Conservation (phyloP, 352 stramenopile species). For the Phytophthora nicotianae region DNA sequence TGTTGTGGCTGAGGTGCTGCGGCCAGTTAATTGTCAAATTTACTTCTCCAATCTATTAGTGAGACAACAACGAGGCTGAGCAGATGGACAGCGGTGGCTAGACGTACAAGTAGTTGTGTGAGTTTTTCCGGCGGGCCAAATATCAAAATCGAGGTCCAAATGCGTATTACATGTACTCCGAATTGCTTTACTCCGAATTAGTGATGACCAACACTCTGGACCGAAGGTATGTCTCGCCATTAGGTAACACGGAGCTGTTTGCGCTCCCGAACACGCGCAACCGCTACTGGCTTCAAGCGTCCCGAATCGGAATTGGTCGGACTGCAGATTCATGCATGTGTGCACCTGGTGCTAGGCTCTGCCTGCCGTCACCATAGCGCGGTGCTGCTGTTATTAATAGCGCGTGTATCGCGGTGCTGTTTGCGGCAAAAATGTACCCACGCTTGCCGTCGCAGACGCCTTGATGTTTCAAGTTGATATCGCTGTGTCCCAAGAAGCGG, state of each 20-base stretch:
- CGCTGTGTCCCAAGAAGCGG: slow-evolving; percentile 10
- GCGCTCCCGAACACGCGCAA: slow-evolving; percentile 5
- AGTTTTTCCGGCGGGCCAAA: slow-evolving; percentile 11
- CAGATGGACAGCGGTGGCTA: not conserved
- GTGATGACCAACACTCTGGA: slow-evolving; percentile 15
- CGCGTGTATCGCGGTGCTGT: slow-evolving; percentile 3
- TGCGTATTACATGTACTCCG: not conserved
- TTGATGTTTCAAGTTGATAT: not conserved
- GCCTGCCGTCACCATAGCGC: not conserved
- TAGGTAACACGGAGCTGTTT: slow-evolving; percentile 17
- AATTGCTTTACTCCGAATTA: slow-evolving; percentile 12
- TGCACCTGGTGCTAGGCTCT: not conserved
- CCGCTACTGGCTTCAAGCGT: not conserved
- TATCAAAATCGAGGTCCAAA: not conserved
- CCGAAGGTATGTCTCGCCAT: slow-evolving; percentile 13
- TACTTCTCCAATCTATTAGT: not conserved
- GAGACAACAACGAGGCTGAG: slow-evolving; percentile 7
- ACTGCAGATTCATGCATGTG: too few species aligned
- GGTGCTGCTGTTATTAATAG: not conserved
- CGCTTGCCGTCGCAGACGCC: slow-evolving; percentile 5
- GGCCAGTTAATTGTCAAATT: slow-evolving; percentile 8
- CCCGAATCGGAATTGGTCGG: not conserved
- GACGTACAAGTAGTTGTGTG: not conserved
- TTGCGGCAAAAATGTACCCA: slow-evolving; percentile 15
- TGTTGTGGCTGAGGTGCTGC: slow-evolving; percentile 13